Base-by-base conservation (phyloP, 2,329 filamentous ascomycete genomes). In the Penicillium sp. region DNA sequence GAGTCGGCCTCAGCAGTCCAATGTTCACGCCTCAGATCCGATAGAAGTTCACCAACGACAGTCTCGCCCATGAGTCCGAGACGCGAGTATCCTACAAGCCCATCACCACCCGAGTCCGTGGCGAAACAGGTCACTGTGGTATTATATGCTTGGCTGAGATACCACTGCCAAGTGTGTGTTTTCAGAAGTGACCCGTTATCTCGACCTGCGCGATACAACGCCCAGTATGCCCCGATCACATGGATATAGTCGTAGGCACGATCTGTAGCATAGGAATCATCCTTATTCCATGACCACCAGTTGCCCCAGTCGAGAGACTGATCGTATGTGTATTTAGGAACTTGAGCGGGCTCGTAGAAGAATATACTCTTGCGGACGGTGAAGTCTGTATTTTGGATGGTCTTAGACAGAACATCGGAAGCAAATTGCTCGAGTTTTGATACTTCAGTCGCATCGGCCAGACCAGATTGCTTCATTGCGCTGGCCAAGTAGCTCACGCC, bases 241-340 rank as follows among this genome's bases (percentile, higher is more conserved):
- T 86, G 83, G 2, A 86, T 80, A 60, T 87, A 87, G 62, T 86
- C 78, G 61, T 86, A 86, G 0, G 83, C 82, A 2, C 84, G 76
- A 21, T 81, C 77, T 0, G 79, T 75, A 0, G 71, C 71, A 58
- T 80, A 80, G 0, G 84, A 50, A 6, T 17, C 23, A 49, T 50
- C 33, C 17, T 50, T 50, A 40, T 50, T 38, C 48, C 35, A 50
- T 6, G 48, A 38, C 48, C 48, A 50, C 48, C 17, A 50, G 33
- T 21, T 40, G 2, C 17, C 33, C 48, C 35, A 50, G 10, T 38
- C 23, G 5, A 50, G 10, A 19, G 48, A 19, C 17, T 6, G 9
- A 9, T n/a, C 2, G 29, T 48, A 48, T 23, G 8, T 23, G 13
- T 48, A 35, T 23, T 9, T 15, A 10, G 27, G 45, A 13, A 33